Conservation (phyloP, 2,329 filamentous ascomycete species). For the Leptoxyphium fumago region DNA sequence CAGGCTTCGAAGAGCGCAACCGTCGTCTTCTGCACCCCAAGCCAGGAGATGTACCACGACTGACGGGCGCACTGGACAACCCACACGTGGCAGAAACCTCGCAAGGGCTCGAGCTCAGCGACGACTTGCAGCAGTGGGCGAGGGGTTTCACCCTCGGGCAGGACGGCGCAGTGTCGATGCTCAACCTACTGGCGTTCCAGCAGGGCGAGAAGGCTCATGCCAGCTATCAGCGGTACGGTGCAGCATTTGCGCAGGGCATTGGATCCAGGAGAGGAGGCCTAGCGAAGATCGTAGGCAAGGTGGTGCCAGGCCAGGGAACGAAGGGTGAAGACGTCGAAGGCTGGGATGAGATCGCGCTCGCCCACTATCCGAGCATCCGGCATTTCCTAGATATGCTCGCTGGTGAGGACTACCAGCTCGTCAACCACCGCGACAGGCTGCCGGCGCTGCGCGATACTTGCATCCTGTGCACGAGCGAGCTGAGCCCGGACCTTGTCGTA, state of each 20-base stretch:
- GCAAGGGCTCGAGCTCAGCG: slow-evolving; percentile 41
- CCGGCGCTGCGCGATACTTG: slow-evolving; percentile 24
- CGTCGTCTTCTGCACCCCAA: slow-evolving; percentile 24
- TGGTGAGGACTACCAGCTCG: slow-evolving; percentile 42
- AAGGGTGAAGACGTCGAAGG: slow-evolving; percentile 11
- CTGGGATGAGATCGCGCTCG: slow-evolving; percentile 51
- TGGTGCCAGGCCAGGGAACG: slow-evolving; percentile 26
- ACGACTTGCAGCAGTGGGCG: slow-evolving; percentile 39
- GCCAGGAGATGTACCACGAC: slow-evolving; percentile 17
- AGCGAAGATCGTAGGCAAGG: slow-evolving; percentile 48
- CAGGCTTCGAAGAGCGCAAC: slow-evolving; percentile 24
- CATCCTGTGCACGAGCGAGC: slow-evolving; percentile 22
- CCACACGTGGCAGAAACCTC: slow-evolving; percentile 21
- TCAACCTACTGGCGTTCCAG: slow-evolving; percentile 47
- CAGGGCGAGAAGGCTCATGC: slow-evolving; percentile 31
- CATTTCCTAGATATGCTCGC: slow-evolving; percentile 50
- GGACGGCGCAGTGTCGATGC: slow-evolving; percentile 42
- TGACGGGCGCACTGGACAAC: slow-evolving; percentile 20
- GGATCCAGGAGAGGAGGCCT: slow-evolving; percentile 39
- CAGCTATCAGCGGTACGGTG: slow-evolving; percentile 43
- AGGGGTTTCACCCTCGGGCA: slow-evolving; percentile 19
- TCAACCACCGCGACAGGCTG: slow-evolving; percentile 39
- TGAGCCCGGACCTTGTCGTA: slow-evolving; percentile 12
- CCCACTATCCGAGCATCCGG: slow-evolving; percentile 46
- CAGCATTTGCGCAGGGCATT: slow-evolving; percentile 34